Percentiles rank a stretch among this genome's conserved stretches.
These are phyloP conservation scores for Copromyces sp. DNA, from an alignment of 495 filamentous ascomycete species.

Conservation along the genomic window DNA sequence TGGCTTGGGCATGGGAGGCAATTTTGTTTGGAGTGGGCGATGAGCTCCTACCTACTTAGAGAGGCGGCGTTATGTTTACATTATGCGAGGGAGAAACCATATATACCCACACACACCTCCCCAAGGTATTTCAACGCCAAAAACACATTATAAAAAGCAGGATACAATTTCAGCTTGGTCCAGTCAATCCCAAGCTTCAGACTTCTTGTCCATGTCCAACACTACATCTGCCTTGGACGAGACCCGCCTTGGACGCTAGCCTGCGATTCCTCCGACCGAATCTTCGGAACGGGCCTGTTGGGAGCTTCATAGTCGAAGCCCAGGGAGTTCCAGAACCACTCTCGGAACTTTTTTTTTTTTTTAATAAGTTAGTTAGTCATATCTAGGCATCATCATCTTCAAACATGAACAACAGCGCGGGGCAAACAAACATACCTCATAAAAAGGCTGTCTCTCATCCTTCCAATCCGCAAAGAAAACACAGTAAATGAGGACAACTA, in stretches of 20 bases:
- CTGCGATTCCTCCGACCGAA: not conserved
- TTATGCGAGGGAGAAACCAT: not conserved
- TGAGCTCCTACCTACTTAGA: too few species aligned
- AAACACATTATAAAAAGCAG: not conserved
- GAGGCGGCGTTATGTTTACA: not conserved
- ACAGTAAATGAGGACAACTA: conserved; percentile 61
- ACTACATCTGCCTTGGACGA: not conserved
- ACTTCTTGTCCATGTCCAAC: not conserved
- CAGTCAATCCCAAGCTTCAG: not conserved
- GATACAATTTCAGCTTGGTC: not conserved
- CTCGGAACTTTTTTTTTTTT: conserved; percentile 11
- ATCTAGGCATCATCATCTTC: too few species aligned
- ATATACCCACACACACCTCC: not conserved
- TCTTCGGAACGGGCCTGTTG: not conserved
- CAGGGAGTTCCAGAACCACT: conserved; percentile 15
- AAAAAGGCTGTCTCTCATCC: conserved; percentile 49
- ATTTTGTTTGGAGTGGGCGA: conserved; percentile 49
- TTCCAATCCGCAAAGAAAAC: conserved; percentile 74
- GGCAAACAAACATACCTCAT: conserved; percentile 33
- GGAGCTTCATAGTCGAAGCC: conserved; percentile 6
- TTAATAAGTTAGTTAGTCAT: not conserved
- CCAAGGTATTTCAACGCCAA: not conserved
- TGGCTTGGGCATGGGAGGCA: conserved; percentile 43
- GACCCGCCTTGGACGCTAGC: not conserved
- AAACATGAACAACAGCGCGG: not conserved